Evolutionary conservation across 768 basidiomycete species (phyloP), one percentile per base, ranked within the genome.

Genomic region (Lactarius hatsudake): DNA sequence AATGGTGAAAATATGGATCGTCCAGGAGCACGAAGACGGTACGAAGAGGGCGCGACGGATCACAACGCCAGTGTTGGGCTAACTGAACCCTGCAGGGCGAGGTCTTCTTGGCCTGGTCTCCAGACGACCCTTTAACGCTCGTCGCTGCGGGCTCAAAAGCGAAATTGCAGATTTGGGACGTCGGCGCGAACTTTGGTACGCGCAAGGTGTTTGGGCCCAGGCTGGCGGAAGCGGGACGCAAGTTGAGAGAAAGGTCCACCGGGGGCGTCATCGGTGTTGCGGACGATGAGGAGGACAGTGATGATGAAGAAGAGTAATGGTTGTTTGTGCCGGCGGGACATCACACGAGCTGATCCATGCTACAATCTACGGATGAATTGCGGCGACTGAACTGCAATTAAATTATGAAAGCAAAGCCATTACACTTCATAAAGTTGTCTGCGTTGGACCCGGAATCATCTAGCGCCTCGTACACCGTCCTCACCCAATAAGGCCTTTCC

Each of bases 71-170:
- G 30, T 42, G 10, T 43, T 15, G 67, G 62, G 72, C 54, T 40
- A 43, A 42, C 38, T 15, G 18, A 2, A 36, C 65, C n/a, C 7
- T 32, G 57, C 69, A 98, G 96, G 97, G 97, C 78, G 96, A 96
- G 81, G 93, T 98, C 8, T 99, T 99, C 79, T 91, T 95, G 7
- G 82, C 89, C 0, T 98, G 90, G 81, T 98, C 95, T 7, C 96
- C 97, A 0, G 96, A 98, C 74, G 92, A 96, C 73, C 91, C 95
- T 1, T 86, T 98, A 61, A 97, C 92, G 10, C 77, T 99, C 58
- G 97, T 96, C 3, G 95, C 94, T 3, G 96, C 91, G 36, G 97
- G 97, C 15, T 96, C 94, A 2, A 91, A 94, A 73, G 96, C 93
- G 1, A 94, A 90, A 74, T 77, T 99, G 7, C 96, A 98, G 76